phyloP scores from a whole-genome alignment of 106 monocot genomes.

The Alisma plantagoaquatica region DNA sequence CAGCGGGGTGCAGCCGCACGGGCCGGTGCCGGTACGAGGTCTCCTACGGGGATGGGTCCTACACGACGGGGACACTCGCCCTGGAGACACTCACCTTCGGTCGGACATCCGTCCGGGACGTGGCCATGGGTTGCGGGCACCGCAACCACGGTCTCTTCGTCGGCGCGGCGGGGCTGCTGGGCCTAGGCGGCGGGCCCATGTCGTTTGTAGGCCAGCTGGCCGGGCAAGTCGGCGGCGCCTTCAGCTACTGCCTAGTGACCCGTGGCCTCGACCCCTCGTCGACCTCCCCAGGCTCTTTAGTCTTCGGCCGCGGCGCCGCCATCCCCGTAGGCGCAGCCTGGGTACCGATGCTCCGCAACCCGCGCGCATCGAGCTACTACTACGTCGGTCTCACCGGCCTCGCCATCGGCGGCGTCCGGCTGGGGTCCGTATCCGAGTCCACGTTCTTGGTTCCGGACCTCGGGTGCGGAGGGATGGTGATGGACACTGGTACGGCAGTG shows the following conservation, averaged over 20 bases:
- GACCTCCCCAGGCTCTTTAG: slow-evolving; percentile 27
- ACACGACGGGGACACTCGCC: slow-evolving; percentile 52
- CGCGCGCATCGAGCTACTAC: slow-evolving; percentile 64
- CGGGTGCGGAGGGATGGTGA: slow-evolving; percentile 47
- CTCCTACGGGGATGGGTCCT: slow-evolving; percentile 80
- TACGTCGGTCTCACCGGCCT: slow-evolving; percentile 62
- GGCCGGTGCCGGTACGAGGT: slow-evolving; percentile 53
- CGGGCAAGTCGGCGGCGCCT: slow-evolving; percentile 53
- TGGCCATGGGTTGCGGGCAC: slow-evolving; percentile 85
- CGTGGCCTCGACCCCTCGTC: too few species aligned
- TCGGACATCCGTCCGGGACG: slow-evolving; percentile 21
- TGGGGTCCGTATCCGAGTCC: too few species aligned
- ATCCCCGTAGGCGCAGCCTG: slow-evolving; percentile 61
- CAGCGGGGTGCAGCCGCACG: slow-evolving; percentile 19
- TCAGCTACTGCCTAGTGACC: slow-evolving; percentile 68
- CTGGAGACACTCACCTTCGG: slow-evolving; percentile 66
- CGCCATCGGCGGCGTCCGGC: slow-evolving; percentile 34
- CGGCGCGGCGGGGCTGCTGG: slow-evolving; percentile 58
- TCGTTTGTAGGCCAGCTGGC: slow-evolving; percentile 73
- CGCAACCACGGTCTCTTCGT: slow-evolving; percentile 63
- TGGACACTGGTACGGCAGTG: slow-evolving; percentile 76
- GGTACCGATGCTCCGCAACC: slow-evolving; percentile 63
- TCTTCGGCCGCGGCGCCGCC: slow-evolving; percentile 47
- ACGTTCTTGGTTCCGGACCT: slow-evolving; percentile 22
- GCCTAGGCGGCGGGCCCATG: slow-evolving; percentile 66